Percentiles rank a stretch among this genome's conserved stretches.
phyloP scores from a whole-genome alignment of 2,329 filamentous ascomycete species.

The Colletotrichum neosansevieriae region DNA sequence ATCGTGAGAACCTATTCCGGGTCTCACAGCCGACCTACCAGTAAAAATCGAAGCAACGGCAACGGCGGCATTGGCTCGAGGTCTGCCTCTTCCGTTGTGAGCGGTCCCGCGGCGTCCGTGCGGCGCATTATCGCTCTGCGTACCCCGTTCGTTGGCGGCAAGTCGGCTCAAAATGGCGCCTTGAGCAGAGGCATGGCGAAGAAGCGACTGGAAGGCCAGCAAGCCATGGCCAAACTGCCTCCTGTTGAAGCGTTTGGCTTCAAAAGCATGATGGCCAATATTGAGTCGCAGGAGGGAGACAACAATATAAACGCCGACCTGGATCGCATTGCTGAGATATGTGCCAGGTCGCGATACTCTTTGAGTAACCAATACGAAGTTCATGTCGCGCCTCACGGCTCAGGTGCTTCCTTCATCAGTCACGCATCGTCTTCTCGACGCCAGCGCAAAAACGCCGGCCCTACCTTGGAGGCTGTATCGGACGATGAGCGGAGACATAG shows the following conservation, averaged over 20 bases:
- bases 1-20: constrained; percentile 74
- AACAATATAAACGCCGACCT: constrained; percentile 68
- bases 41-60: constrained; percentile 44
- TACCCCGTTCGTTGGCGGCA: constrained; percentile 48
- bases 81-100: constrained; percentile 28
- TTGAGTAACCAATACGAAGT: constrained; percentile 76
- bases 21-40: constrained; percentile 50
- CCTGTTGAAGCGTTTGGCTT: constrained; percentile 74
- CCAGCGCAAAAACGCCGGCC: constrained; percentile 55
- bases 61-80: constrained; percentile 14
- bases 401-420: constrained; percentile 62
- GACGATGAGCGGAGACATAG: constrained; percentile 65
- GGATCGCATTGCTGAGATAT: constrained; percentile 76
- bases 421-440: constrained; percentile 46
- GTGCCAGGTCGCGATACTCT: constrained; percentile 73
- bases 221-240: constrained; percentile 61
- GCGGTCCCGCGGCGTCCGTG: constrained; percentile 41
- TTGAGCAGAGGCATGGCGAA: constrained; percentile 56
- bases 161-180: constrained; percentile 53
- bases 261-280: constrained; percentile 71
- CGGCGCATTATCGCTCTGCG: constrained; percentile 41
- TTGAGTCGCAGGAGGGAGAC: constrained; percentile 57
- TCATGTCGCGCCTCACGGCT: constrained; percentile 72
- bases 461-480: constrained; percentile 69
- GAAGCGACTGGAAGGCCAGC: constrained; percentile 47